A percentile compares a stretch with the other conserved stretches of the same genome.
Evolutionary conservation across 108 stramenopile genomes (phyloP).

Genomic region (Conticribra weissflogii): DNA sequence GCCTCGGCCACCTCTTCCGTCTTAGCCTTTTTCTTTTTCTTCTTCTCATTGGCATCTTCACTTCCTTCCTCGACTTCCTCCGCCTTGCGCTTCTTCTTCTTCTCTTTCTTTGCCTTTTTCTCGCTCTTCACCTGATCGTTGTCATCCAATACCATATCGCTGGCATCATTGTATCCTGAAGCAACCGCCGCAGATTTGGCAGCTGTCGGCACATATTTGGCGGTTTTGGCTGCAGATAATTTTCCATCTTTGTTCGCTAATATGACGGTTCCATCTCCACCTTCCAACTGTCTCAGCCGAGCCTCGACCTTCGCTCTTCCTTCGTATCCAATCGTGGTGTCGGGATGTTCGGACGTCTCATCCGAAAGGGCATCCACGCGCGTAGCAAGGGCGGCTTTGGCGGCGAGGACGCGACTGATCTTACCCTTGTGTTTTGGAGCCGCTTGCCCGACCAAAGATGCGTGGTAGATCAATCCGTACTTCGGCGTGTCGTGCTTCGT

Average conservation of each 20-base stretch:
- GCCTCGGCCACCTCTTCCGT: conserved; percentile 56
- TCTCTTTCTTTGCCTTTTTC: conserved; percentile 68
- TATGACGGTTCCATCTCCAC: conserved; percentile 73
- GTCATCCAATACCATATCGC: conserved; percentile 84
- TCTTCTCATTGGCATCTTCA: conserved; percentile 48
- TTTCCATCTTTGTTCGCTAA: conserved; percentile 75
- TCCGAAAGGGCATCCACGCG: conserved; percentile 99
- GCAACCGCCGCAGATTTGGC: conserved; percentile 77
- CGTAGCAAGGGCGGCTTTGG: conserved; percentile 97
- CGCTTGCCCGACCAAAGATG: conserved; percentile 98
- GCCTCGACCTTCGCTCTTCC: conserved; percentile 98
- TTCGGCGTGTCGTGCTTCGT: conserved; percentile 99
- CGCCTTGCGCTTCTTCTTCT: conserved; percentile 83
- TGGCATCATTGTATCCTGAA: conserved; percentile 83
- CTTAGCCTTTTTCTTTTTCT: conserved; percentile 66
- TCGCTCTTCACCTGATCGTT: conserved; percentile 40
- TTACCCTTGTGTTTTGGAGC: conserved; percentile 99
- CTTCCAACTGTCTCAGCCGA: conserved; percentile 95
- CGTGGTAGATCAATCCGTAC: conserved; percentile 99
- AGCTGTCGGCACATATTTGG: conserved; percentile 75
- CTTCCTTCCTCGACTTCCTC: conserved; percentile 46
- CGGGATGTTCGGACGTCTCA: conserved; percentile 83
- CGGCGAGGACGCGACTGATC: conserved; percentile 98
- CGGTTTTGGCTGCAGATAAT: conserved; percentile 74
- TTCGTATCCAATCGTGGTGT: conserved; percentile 96